Evolutionary conservation across 495 filamentous ascomycete species (phyloP), one percentile per base, ranked within the genome.

Genomic region (Daldinia decipiens): DNA sequence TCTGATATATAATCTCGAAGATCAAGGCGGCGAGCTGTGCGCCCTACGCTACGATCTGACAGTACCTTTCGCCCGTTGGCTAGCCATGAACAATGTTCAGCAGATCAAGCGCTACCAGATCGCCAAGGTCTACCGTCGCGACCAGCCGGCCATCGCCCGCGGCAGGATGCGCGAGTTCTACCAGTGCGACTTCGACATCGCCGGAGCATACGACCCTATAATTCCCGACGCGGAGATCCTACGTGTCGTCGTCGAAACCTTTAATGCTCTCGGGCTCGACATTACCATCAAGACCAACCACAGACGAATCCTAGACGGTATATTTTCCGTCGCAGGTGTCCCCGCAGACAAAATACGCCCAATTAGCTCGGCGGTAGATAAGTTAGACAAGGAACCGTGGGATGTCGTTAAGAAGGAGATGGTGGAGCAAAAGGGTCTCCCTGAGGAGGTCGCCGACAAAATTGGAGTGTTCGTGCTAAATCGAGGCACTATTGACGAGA

Each of bases 91-190:
- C 85, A 84, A 84, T 56, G 82, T 92, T 51, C 86, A 90, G 76
- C 87, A 81, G 76, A 93, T 95, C 81, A 97, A 97, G 80, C 87
- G 93, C 43, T 97, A 95, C 79, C 93, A 95, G 79, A 93, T 97
- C 73, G 93, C 92, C 63, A 96, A 97, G 80, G 93, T 97, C 39
- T 83, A 86, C 76, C 80, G 83, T 51, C 74, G 83, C 36, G 82
- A 86, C 65, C 84, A 87, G 57, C 83, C 83, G 1, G 91, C 91
- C 39, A 90, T 94, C 81, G 88, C 87, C 60, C 92, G 93, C 73
- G 92, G 92, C 21, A 84, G 92, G 13, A 91, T 93, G 88, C 85
- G 92, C 57, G 92, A 94, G 78, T 94, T 94, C 80, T 94, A 92
- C 77, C 92, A 94, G 80, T 94, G 92, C 74, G 92, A 94, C 76